A percentile compares a stretch with the other conserved stretches of the same genome.
phyloP scores from a whole-genome alignment of 83 land plant species.

The Larix sibirica region DNA sequence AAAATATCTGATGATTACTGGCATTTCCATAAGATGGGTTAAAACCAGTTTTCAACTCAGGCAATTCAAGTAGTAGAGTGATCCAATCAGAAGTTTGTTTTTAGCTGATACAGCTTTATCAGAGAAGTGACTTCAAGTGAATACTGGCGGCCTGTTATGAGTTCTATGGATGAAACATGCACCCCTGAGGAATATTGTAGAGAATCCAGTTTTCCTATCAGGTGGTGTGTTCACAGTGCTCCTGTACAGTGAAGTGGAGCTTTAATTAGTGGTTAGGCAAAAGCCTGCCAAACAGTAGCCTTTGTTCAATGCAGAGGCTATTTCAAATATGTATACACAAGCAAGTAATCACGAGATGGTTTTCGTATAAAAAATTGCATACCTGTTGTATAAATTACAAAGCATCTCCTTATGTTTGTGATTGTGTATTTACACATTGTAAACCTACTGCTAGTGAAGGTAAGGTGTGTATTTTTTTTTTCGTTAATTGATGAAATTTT shows the following conservation, averaged over 20 bases:
- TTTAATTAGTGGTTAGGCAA: not conserved
- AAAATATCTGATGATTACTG: not conserved
- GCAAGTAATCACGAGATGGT: constrained; percentile 13
- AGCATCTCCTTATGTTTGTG: not conserved
- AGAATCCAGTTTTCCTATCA: constrained; percentile 6
- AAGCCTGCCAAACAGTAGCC: constrained; percentile 11
- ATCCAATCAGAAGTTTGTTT: not conserved
- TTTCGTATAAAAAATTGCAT: constrained; percentile 1
- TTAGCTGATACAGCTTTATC: constrained; percentile 5
- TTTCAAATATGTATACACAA: constrained; percentile 17
- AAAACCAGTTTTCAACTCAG: not conserved
- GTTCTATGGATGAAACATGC: constrained; percentile 11
- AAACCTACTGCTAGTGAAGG: not conserved
- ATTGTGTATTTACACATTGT: not conserved
- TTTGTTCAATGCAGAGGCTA: constrained; percentile 13
- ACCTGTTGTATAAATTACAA: not conserved
- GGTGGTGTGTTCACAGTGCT: constrained; percentile 15
- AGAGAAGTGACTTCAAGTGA: constrained; percentile 12
- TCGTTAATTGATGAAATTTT: not conserved
- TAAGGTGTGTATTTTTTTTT: not conserved
- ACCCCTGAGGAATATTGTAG: constrained; percentile 12
- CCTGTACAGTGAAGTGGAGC: constrained; percentile 11
- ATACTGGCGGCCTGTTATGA: constrained; percentile 11
- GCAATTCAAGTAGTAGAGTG: not conserved
- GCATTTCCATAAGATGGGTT: constrained; percentile 4